A percentile compares a stretch with the other conserved stretches of the same genome.
Conservation (phyloP, 1,139 yeast genomes). For the Blastobotrys ciferrii region DNA sequence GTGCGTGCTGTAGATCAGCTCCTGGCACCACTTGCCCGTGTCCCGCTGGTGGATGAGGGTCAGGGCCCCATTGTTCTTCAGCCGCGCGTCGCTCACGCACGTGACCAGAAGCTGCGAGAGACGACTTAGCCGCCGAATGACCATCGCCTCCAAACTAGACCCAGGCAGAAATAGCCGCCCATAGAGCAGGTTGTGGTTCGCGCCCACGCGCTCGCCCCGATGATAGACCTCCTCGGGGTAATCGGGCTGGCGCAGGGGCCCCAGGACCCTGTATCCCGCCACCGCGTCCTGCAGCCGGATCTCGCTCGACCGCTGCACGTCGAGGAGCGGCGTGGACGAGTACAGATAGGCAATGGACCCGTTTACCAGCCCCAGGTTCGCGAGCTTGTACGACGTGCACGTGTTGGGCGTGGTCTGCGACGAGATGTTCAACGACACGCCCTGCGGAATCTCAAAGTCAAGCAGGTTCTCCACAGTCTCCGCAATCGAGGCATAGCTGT, state of each 20-base stretch:
- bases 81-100: slow-evolving; percentile 69
- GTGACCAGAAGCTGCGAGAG: slow-evolving; percentile 66
- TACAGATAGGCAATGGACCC: slow-evolving; percentile 86
- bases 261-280: slow-evolving; percentile 70
- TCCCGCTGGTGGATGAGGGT: slow-evolving; percentile 74
- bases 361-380: slow-evolving; percentile 64
- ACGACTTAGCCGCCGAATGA: slow-evolving; percentile 61
- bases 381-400: slow-evolving; percentile 71
- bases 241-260: slow-evolving; percentile 40
- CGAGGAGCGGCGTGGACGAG: slow-evolving; percentile 57
- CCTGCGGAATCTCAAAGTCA: slow-evolving; percentile 73
- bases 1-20: slow-evolving; percentile 80
- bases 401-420: slow-evolving; percentile 70
- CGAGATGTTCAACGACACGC: slow-evolving; percentile 64
- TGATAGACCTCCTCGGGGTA: slow-evolving; percentile 34
- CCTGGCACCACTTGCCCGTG: slow-evolving; percentile 64
- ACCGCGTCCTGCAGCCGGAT: slow-evolving; percentile 68
- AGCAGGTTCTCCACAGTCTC: slow-evolving; percentile 68
- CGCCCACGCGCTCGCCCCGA: slow-evolving; percentile 36
- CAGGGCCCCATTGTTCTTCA: slow-evolving; percentile 55
- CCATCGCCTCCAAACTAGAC: slow-evolving; percentile 84
- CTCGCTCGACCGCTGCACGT: slow-evolving; percentile 51
- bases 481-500: slow-evolving; percentile 68
- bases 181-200: slow-evolving; percentile 48
- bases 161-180: slow-evolving; percentile 92